These are phyloP conservation scores for Cercospora sesami DNA, from an alignment of 2,329 filamentous ascomycete genomes.

Conservation along the genomic window DNA sequence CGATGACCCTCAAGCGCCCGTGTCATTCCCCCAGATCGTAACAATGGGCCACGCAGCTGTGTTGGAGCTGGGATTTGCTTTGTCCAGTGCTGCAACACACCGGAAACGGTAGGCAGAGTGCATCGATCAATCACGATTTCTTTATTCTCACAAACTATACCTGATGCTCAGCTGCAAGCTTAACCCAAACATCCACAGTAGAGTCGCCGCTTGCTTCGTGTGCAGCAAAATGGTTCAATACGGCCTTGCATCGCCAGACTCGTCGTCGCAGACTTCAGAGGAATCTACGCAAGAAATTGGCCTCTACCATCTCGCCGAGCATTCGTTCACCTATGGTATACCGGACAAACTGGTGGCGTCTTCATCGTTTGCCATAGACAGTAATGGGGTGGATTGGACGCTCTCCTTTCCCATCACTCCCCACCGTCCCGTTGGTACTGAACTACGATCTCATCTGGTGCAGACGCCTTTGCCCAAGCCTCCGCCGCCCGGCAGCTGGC, in stretches of 20 bases:
- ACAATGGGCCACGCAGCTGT: not conserved
- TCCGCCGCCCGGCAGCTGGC: not conserved
- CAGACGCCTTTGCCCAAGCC: slow-evolving; percentile 5
- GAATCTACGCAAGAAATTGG: not conserved
- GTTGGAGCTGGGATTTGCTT: not conserved
- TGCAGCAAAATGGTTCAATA: not conserved
- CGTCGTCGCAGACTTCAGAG: not conserved
- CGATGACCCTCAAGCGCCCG: not conserved
- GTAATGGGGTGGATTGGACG: not conserved
- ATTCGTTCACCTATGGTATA: not conserved
- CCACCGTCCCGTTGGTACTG: not conserved
- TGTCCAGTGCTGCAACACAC: not conserved
- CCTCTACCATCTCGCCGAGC: not conserved
- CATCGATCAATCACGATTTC: not conserved
- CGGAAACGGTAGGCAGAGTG: not conserved
- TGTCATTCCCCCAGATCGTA: not conserved
- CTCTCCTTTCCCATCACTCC: not conserved
- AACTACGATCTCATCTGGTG: not conserved
- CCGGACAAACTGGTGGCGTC: not conserved
- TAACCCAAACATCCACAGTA: not conserved
- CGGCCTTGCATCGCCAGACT: not conserved
- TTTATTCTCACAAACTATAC: slow-evolving; percentile 1
- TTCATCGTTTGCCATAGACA: not conserved
- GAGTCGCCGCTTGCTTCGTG: not conserved
- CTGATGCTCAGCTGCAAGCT: not conserved